These are phyloP conservation scores for Anthoceros angustus DNA, from an alignment of 225 moss, liverwort and hornwort genomes.

Conservation along the genomic window DNA sequence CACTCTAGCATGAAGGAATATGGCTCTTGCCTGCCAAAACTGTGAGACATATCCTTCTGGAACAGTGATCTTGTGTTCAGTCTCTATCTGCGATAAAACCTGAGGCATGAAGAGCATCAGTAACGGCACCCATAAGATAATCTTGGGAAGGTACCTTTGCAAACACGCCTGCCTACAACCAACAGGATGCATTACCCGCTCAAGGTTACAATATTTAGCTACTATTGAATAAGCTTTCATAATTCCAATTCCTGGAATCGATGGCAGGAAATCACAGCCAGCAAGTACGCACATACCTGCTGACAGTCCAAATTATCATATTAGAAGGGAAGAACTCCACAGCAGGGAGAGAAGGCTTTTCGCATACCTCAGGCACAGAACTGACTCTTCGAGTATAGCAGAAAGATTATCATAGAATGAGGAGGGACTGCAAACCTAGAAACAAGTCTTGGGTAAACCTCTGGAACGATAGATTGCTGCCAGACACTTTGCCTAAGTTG, in stretches of 20 bases:
- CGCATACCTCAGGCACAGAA: too few species aligned
- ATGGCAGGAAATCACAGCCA: slow-evolving; percentile 40
- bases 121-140: too few species aligned
- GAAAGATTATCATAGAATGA: too few species aligned
- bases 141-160: too few species aligned
- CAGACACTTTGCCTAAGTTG: slow-evolving; percentile 6
- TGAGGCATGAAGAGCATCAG: slow-evolving; percentile 7
- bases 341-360: too few species aligned
- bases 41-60: slow-evolving; percentile 25
- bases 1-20: slow-evolving; percentile 43
- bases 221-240: slow-evolving; percentile 32
- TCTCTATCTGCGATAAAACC: slow-evolving; percentile 22
- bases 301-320: too few species aligned
- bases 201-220: slow-evolving; percentile 23
- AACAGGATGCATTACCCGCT: slow-evolving; percentile 20
- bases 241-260: slow-evolving; percentile 33
- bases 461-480: slow-evolving; percentile 20
- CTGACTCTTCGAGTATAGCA: too few species aligned
- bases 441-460: slow-evolving; percentile 30
- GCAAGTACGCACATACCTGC: slow-evolving; percentile 42
- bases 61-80: slow-evolving; percentile 19
- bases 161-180: too few species aligned
- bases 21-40: slow-evolving; percentile 36
- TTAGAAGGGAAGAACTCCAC: too few species aligned
- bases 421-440: slow-evolving; percentile 16